Base-by-base conservation (phyloP, 805 yeast genomes). In the Blastobotrys parvus region DNA sequence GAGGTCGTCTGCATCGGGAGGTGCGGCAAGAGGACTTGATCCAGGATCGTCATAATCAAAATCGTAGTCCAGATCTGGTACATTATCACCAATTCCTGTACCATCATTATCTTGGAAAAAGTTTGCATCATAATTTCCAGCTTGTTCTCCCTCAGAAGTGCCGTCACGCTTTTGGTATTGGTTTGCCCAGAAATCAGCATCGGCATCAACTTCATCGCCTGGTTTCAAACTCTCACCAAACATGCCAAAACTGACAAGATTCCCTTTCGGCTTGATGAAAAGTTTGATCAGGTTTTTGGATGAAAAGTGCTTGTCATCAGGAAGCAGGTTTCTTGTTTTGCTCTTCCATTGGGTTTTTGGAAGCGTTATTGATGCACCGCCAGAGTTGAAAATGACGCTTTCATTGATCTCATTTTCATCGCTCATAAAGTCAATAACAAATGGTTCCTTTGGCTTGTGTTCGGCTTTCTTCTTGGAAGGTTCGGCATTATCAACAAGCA, bases 121-220 rank as follows among this genome's bases (percentile, higher is more conserved):
- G 39, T 50, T 48, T 15, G 53, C 57, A 31, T 51, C 62, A 20
- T 55, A 52, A 11, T 43, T 51, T 2, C 51, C 53, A 57, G 62
- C 44, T 63, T 63, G 44, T 13, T 38, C 39, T 13, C 38, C 46
- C 42, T 43, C 39, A n/a, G n/a, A n/a, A n/a, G n/a, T n/a, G n/a
- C n/a, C n/a, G 31, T 43, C 31, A 2, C 40, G 44, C 39, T 56
- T 43, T 41, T 43, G 41, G 37, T 43, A 58, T 79, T 82, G 53
- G 73, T 78, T 25, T 68, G 92, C 90, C 82, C 89, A 86, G 54
- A 71, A 82, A 27, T 75, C 70, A 47, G 80, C 85, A 55, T 84
- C 88, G 51, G 67, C 68, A 22, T 68, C 67, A 8, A 59, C 58
- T 1, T 59, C 63, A 7, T 39, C 37, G 18, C 25, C 8, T 3